phyloP scores from a whole-genome alignment of 768 basidiomycete species.

The Gymnopilus junonius region DNA sequence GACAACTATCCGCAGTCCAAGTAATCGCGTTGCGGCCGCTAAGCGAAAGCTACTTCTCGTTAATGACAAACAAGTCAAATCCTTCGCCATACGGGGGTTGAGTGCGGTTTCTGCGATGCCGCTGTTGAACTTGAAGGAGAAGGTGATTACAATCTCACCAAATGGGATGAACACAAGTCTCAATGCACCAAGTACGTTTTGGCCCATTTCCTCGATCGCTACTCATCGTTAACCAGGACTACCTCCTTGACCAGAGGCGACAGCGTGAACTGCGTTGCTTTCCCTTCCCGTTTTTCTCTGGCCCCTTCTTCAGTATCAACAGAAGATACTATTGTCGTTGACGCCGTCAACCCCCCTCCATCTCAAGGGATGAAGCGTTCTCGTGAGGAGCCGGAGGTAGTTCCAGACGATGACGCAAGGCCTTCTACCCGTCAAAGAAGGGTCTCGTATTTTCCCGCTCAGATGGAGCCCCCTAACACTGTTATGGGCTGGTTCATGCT shows the following conservation, averaged over 20 bases:
- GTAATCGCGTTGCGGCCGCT: slow-evolving; percentile 61
- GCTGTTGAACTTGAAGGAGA: slow-evolving; percentile 49
- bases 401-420: slow-evolving; percentile 40
- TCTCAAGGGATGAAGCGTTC: slow-evolving; percentile 48
- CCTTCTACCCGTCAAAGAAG: slow-evolving; percentile 57
- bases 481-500: slow-evolving; percentile 62
- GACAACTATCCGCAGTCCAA: slow-evolving; percentile 42
- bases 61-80: slow-evolving; percentile 65
- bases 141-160: slow-evolving; percentile 61
- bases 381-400: slow-evolving; percentile 43
- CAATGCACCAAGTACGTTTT: slow-evolving; percentile 41
- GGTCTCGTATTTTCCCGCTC: slow-evolving; percentile 46
- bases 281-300: slow-evolving; percentile 21
- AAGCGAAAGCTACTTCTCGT: slow-evolving; percentile 65
- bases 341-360: slow-evolving; percentile 12
- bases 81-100: slow-evolving; percentile 48
- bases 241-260: slow-evolving; percentile 21
- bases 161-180: slow-evolving; percentile 67
- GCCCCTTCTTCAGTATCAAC: slow-evolving; percentile 36
- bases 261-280: slow-evolving; percentile 21
- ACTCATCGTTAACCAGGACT: slow-evolving; percentile 15
- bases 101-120: slow-evolving; percentile 56
- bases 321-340: slow-evolving; percentile 37
- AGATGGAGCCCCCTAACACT: slow-evolving; percentile 45
- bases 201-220: slow-evolving; percentile 4